Percentiles rank a stretch among this genome's conserved stretches.
These are phyloP conservation scores for Plasmodium knowlesi DNA, from an alignment of 169 alveolate species.

Conservation along the genomic window DNA sequence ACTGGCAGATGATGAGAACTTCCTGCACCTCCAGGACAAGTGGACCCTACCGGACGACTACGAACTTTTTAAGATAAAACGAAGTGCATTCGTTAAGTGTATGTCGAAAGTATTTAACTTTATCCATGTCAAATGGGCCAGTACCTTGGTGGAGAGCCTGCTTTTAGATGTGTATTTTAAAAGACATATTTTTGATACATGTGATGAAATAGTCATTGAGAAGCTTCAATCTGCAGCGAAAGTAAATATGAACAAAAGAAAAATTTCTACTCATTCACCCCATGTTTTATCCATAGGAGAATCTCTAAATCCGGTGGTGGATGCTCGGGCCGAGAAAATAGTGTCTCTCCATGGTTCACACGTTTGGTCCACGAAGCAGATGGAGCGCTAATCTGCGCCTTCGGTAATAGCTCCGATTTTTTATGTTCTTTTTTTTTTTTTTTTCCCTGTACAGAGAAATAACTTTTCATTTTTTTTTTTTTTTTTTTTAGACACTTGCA, in stretches of 20 bases:
- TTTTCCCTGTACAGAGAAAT: not conserved
- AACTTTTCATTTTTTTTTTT: too few species aligned
- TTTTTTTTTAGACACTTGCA: not conserved
- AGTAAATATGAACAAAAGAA: slow-evolving; percentile 33
- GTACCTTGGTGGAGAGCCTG: slow-evolving; percentile 78
- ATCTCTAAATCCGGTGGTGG: slow-evolving; percentile 74
- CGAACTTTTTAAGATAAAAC: slow-evolving; percentile 73
- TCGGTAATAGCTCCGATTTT: not conserved
- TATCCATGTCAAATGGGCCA: slow-evolving; percentile 81
- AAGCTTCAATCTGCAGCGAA: slow-evolving; percentile 55
- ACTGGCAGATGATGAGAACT: not conserved
- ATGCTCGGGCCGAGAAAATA: slow-evolving; percentile 84
- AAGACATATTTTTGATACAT: slow-evolving; percentile 59
- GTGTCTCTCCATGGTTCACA: slow-evolving; percentile 84
- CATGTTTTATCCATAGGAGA: slow-evolving; percentile 72
- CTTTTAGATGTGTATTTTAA: slow-evolving; percentile 79
- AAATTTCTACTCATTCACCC: slow-evolving; percentile 4
- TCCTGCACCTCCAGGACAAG: slow-evolving; percentile 7
- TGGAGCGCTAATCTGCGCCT: slow-evolving; percentile 44
- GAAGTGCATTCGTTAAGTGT: slow-evolving; percentile 79
- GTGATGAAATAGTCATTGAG: slow-evolving; percentile 67
- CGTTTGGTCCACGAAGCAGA: slow-evolving; percentile 84
- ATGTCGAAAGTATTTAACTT: slow-evolving; percentile 77
- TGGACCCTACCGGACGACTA: slow-evolving; percentile 75
- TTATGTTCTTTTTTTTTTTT: not conserved